Conservation (phyloP, 192 early-diverging fungal genomes). For the Kickxella alabastrina region DNA sequence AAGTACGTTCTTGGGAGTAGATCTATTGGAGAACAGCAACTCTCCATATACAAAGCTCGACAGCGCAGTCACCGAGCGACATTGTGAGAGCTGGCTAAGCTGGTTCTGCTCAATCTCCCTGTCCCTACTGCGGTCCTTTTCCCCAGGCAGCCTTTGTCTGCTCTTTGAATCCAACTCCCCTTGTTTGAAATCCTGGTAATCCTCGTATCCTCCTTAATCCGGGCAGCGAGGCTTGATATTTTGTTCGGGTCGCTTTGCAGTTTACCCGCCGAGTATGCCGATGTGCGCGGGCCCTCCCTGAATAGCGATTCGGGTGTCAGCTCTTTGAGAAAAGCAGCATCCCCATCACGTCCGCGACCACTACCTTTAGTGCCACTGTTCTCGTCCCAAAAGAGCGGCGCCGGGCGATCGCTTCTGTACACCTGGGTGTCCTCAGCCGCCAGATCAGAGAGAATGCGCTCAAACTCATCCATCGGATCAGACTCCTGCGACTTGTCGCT, state of each 20-base stretch:
- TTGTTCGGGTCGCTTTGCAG: slow-evolving; percentile 14
- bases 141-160: background rate
- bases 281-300: slow-evolving; percentile 17
- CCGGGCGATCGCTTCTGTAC: slow-evolving; percentile 15
- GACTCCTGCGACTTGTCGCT: background rate
- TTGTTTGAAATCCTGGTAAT: background rate
- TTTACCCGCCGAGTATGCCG: slow-evolving; percentile 26
- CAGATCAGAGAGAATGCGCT: slow-evolving; percentile 39
- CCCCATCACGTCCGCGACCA: background rate
- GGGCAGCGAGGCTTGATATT: slow-evolving; percentile 20
- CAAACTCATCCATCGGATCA: slow-evolving; percentile 42
- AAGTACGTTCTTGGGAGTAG: background rate
- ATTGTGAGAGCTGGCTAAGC: slow-evolving; percentile 20
- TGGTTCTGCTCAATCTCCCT: slow-evolving; percentile 22
- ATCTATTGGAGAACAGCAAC: slow-evolving; percentile 3
- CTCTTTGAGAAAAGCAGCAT: slow-evolving; percentile 9
- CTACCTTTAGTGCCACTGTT: background rate
- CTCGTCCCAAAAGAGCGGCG: slow-evolving; percentile 35
- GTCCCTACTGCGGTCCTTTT: background rate
- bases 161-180: background rate
- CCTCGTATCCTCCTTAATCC: slow-evolving; percentile 9
- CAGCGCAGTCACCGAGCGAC: slow-evolving; percentile 18
- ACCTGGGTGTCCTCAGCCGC: slow-evolving; percentile 19
- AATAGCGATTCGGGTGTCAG: slow-evolving; percentile 26
- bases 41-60: slow-evolving; percentile 19